Percentiles rank a stretch among this genome's conserved stretches.
phyloP scores from a whole-genome alignment of 768 basidiomycete species.

The Termitomyces bulborhizus region DNA sequence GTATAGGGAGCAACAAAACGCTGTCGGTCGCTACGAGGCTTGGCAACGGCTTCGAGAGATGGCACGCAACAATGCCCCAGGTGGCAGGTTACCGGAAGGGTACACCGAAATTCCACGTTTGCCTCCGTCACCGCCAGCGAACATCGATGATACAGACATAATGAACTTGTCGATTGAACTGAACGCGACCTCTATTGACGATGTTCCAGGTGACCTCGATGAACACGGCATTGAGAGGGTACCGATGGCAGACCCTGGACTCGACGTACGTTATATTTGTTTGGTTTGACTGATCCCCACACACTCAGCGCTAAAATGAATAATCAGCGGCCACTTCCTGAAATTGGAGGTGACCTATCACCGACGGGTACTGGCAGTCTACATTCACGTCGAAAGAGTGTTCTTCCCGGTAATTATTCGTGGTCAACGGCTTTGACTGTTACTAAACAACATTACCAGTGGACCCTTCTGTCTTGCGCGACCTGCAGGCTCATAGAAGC shows the following conservation, averaged over 20 bases:
- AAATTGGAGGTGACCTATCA: slow-evolving; percentile 56
- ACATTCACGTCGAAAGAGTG: slow-evolving; percentile 92
- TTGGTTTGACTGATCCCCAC: not conserved
- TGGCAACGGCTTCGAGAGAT: slow-evolving; percentile 84
- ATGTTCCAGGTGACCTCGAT: slow-evolving; percentile 62
- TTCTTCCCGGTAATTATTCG: slow-evolving; percentile 67
- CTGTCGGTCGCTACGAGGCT: slow-evolving; percentile 77
- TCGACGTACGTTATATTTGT: slow-evolving; percentile 70
- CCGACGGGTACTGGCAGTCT: slow-evolving; percentile 44
- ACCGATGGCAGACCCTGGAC: slow-evolving; percentile 87
- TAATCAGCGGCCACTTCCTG: slow-evolving; percentile 57
- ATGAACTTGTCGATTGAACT: slow-evolving; percentile 87
- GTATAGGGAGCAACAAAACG: slow-evolving; percentile 80
- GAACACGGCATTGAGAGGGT: slow-evolving; percentile 83
- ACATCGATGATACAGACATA: slow-evolving; percentile 80
- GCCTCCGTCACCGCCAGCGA: slow-evolving; percentile 72
- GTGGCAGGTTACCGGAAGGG: slow-evolving; percentile 64
- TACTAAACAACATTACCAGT: slow-evolving; percentile 34
- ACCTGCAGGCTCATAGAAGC: slow-evolving; percentile 83
- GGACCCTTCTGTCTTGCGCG: slow-evolving; percentile 83
- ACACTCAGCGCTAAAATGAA: not conserved
- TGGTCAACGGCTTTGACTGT: not conserved
- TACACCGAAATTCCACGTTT: slow-evolving; percentile 63
- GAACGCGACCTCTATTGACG: slow-evolving; percentile 77
- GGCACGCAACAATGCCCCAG: slow-evolving; percentile 64